Evolutionary conservation across 2,329 filamentous ascomycete species (phyloP), one percentile per base, ranked within the genome.

Genomic region (Metarhizium rileyi): DNA sequence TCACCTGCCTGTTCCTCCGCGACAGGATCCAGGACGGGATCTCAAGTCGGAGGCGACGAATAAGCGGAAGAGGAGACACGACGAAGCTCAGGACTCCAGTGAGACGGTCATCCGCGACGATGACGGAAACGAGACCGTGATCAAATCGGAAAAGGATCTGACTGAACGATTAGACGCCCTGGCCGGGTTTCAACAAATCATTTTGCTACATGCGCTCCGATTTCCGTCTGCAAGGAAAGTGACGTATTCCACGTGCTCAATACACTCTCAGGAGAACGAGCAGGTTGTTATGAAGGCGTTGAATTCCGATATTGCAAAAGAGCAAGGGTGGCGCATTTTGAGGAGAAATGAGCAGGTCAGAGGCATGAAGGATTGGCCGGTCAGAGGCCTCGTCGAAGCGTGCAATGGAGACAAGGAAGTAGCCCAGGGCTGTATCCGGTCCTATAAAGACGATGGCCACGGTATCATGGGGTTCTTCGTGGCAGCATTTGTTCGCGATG

Each of bases 381-480:
- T 88, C 50, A 76, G 80, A 50, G 86, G 82, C 20, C 73, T 76
- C 40, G 60, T 60, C 35, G 73, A 73, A 33, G 75, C 73, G 33
- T 70, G 72, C 56, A 59, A 59, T 4, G 76, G 75, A 1, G 70
- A 81, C 47, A 61, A 73, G 38, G 66, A 73, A 3, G 64, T 87
- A 1, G 78, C 83, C 5, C 83, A 91, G 25, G 86, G 78, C 3
- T 95, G 90, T 61, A 84, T 96, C 50, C 75, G 91, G 51, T 87
- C 88, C 28, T 84, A 86, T 65, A 87, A 90, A 58, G 86, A 81
- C 25, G 89, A 91, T 57, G 83, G 83, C 9, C 80, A 86, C 54
- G 89, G 90, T 0, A 87, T 90, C 1, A 95, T 96, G 79, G 91
- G 93, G 0, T 97, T 98, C 67, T 98, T 98, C 59, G 87, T 96